These are phyloP conservation scores for Saksenaea vasiformis DNA, from an alignment of 371 early-diverging fungal species.

Conservation along the genomic window DNA sequence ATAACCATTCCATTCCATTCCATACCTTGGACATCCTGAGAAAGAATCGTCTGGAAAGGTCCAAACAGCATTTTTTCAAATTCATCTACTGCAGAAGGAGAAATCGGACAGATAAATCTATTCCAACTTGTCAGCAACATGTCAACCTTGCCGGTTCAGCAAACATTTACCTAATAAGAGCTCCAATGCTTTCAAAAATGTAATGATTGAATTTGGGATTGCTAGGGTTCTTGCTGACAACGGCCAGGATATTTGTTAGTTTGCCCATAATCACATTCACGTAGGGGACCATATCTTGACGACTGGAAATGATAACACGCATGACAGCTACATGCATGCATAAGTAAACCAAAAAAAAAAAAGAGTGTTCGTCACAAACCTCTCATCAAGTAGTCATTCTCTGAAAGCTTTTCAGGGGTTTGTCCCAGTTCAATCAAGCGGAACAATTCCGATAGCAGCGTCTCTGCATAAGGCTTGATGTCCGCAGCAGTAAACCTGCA, in stretches of 20 bases:
- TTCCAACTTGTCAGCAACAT: neutral
- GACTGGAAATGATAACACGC: conserved; percentile 79
- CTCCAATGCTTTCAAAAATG: conserved; percentile 91
- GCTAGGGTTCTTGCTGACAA: conserved; percentile 92
- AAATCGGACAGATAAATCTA: conserved; percentile 59
- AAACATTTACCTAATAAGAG: conserved; percentile 69
- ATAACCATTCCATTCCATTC: neutral
- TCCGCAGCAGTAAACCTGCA: conserved; percentile 70
- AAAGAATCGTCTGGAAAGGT: conserved; percentile 91
- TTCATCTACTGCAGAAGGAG: conserved; percentile 66
- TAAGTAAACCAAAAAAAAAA: neutral
- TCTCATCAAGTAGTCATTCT: conserved; percentile 94
- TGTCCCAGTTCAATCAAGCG: conserved; percentile 65
- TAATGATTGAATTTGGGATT: conserved; percentile 98
- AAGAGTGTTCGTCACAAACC: conserved; percentile 31
- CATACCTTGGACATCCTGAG: conserved; percentile 75
- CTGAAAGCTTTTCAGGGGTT: conserved; percentile 87
- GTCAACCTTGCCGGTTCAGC: neutral
- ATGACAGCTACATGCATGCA: conserved; percentile 56
- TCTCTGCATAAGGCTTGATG: conserved; percentile 68
- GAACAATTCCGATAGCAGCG: conserved; percentile 77
- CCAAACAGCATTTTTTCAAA: conserved; percentile 77
- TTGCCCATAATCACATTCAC: conserved; percentile 73
- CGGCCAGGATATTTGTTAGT: conserved; percentile 74
- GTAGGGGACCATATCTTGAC: conserved; percentile 70